Evolutionary conservation across 257 asterid genomes (phyloP), one percentile per base, ranked within the genome.

Genomic region (Solanum tacnaense): DNA sequence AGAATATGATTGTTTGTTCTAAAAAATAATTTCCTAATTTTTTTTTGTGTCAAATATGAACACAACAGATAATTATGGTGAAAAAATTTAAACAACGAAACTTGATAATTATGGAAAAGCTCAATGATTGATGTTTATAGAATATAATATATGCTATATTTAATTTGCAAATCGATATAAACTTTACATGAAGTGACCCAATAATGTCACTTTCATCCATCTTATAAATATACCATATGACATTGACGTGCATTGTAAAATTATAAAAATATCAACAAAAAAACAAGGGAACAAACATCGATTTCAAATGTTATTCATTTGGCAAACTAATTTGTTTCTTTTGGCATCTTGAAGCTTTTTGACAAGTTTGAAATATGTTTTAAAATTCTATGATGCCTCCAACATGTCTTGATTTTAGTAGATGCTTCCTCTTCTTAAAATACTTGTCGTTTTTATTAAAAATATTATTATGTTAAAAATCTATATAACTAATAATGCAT

Each of bases 391-490:
- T 56, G n/a, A 18, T 56, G 65, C 4, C 3, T 56, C 65, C 65
- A 56, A 56, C 10, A 18, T 56, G 65, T 56, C 11, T 18, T 56
- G 65, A 20, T 52, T 2, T 18, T 39, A 39, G 4, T 16, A 52
- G 4, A 18, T 18, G 0, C 1, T 52, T 18, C 0, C 62, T 52
- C 0, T 0, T 1, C 4, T 52, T 18, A 2, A 52, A 18, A 52
- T 52, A 52, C 1, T 18, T 18, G 0, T 52, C 62, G n/a, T 18
- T 5, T 6, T 52, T 52, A 52, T 16, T 16, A 52, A 16, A 52
- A 52, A 16, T 52, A 52, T 16, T 52, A 15, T 46, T 5, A 46
- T 15, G 58, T 46, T 49, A 16, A 38, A 36, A 1, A 36, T 6
- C 9, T 12, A 44, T 13, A 4, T 4, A 44, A 44, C 6, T 44